Evolutionary conservation across 1,284 basidiomycete species (phyloP).

Genomic region (Ganoderma boninense): DNA sequence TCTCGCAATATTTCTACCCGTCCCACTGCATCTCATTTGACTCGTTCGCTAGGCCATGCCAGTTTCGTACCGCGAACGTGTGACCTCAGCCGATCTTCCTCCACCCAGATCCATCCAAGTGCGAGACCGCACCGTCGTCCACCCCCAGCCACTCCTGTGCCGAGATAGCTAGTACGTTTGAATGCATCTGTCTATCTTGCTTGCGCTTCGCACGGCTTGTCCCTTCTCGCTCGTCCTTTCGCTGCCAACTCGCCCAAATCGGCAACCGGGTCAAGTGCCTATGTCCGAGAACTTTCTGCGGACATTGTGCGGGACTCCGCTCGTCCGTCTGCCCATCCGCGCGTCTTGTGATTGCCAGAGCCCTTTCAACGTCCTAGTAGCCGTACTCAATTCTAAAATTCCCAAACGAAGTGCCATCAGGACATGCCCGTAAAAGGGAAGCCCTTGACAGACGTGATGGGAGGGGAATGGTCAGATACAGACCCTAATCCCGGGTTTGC

Average conservation of each 20-base stretch:
- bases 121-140: conserved; percentile 16
- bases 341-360: not conserved
- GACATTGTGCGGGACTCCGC: conserved; percentile 18
- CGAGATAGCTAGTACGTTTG: not conserved
- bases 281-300: conserved; percentile 6
- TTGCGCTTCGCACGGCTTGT: conserved; percentile 15
- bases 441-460: no score
- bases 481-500: no score
- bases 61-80: not conserved
- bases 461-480: no score
- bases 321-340: not conserved
- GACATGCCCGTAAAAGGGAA: no score
- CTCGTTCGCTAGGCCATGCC: not conserved
- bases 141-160: conserved; percentile 1
- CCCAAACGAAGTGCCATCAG: no score
- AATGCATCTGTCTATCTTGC: not conserved
- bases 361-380: not conserved
- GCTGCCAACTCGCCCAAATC: not conserved
- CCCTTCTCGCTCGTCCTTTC: conserved; percentile 1
- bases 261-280: not conserved
- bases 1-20: not conserved
- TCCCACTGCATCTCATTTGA: not conserved
- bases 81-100: conserved; percentile 17
- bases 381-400: no score
- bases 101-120: conserved; percentile 10